A percentile compares a stretch with the other conserved stretches of the same genome.
Evolutionary conservation across 352 stramenopile genomes (phyloP).

Genomic region (Phytophthora capsici): DNA sequence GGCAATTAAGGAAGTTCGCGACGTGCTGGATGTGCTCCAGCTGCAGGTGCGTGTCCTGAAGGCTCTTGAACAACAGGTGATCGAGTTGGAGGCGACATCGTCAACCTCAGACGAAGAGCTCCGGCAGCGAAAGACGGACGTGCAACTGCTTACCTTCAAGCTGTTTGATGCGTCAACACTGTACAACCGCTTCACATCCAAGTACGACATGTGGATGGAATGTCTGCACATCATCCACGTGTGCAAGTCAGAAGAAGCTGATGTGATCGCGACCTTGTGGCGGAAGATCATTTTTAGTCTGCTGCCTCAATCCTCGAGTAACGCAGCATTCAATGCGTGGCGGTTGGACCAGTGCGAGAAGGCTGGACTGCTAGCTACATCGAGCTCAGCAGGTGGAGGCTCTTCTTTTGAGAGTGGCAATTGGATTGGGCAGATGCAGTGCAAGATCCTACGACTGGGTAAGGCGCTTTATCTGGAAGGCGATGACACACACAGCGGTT

Average conservation of each 20-base stretch:
- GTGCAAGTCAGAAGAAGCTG: conserved; percentile 83
- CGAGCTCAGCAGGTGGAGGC: conserved; percentile 24
- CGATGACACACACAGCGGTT: conserved; percentile 54
- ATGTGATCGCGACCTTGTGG: conserved; percentile 72
- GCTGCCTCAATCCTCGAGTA: conserved; percentile 66
- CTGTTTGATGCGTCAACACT: conserved; percentile 81
- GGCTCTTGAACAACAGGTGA: conserved; percentile 68
- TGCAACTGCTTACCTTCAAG: conserved; percentile 77
- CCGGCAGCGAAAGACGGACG: conserved; percentile 55
- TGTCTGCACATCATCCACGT: conserved; percentile 87
- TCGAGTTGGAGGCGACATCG: conserved; percentile 66
- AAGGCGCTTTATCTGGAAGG: conserved; percentile 76
- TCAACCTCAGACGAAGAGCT: conserved; percentile 52
- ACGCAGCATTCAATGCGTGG: conserved; percentile 77
- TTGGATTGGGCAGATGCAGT: conserved; percentile 85
- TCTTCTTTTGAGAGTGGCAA: conserved; percentile 79
- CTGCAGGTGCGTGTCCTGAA: conserved; percentile 86
- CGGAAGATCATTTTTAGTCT: conserved; percentile 81
- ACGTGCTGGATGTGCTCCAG: conserved; percentile 84
- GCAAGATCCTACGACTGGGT: conserved; percentile 74
- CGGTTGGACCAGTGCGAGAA: conserved; percentile 69
- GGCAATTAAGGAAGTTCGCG: conserved; percentile 79
- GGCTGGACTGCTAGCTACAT: conserved; percentile 56
- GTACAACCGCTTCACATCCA: conserved; percentile 88
- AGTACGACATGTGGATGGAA: conserved; percentile 89